Evolutionary conservation across 2,329 filamentous ascomycete genomes (phyloP), one percentile per base, ranked within the genome.

Genomic region (Fusarium proliferatum): DNA sequence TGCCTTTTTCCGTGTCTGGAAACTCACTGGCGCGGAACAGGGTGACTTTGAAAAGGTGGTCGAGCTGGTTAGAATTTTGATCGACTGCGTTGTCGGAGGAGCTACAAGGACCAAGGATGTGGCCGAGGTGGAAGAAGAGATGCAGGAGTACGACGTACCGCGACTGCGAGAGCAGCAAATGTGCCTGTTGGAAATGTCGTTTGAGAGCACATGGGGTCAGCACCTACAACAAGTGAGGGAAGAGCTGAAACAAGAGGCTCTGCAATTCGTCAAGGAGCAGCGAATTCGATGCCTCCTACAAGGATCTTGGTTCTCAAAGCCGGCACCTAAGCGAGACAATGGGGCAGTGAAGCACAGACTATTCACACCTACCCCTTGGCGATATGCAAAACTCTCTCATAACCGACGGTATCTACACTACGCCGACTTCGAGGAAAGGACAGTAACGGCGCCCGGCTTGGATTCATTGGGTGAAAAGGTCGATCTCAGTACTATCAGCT

Each of bases 241-340:
- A 61, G 94, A 97, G 81, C 87, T 98, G 49, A 93, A 94, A 76
- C 91, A 96, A 77, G 96, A 99, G 82, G 95, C 96, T 16, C 85
- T 98, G 61, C 94, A 97, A 78, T 99, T 99, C 79, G 94, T 98
- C 82, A 98, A 97, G 82, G 96, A 99, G 84, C 96, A 99, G 82
- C 91, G 96, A 42, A 93, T 98, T 69, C 89, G 96, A 61, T 98
- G 95, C 80, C 86, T 99, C 43, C 88, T 98, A 8, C 89, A 94
- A 75, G 96, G 96, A 11, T 91, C 93, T 15, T 99, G 96, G 96
- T 99, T 98, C 84, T 81, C 85, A 80, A 83, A 87, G 82, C 82
- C 88, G 9, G 78, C 82, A 16, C 81, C 84, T 57, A 82, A 78
- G 70, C 80, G 82, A 55, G 81, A 83, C 55, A 82, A 80, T 61